phyloP scores from a whole-genome alignment of 1,284 basidiomycete genomes.

The Xerocomus nothofagi region DNA sequence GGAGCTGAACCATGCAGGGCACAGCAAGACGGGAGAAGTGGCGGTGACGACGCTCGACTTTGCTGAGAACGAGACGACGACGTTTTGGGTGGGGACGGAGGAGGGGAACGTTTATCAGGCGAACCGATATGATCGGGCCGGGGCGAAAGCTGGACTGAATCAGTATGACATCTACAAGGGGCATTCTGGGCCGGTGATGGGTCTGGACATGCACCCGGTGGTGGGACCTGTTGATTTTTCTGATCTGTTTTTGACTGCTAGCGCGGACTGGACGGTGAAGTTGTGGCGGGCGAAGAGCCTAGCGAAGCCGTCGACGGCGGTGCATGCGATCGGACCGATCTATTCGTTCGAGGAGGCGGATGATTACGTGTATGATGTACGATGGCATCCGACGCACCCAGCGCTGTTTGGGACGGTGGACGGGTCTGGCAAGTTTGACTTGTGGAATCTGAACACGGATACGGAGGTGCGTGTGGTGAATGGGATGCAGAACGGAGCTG shows the following conservation, averaged over 20 bases:
- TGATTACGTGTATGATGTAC: slow-evolving; percentile 98
- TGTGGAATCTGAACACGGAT: slow-evolving; percentile 96
- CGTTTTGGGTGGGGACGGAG: slow-evolving; percentile 96
- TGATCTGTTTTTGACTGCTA: slow-evolving; percentile 89
- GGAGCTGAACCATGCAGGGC: slow-evolving; percentile 80
- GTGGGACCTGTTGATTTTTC: slow-evolving; percentile 91
- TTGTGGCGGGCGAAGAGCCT: slow-evolving; percentile 82
- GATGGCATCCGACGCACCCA: slow-evolving; percentile 96
- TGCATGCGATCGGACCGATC: slow-evolving; percentile 65
- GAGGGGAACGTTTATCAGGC: slow-evolving; percentile 97
- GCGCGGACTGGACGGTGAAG: slow-evolving; percentile 96
- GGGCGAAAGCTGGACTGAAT: slow-evolving; percentile 93
- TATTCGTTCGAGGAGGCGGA: slow-evolving; percentile 95
- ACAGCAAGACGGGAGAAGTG: slow-evolving; percentile 95
- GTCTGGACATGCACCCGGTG: slow-evolving; percentile 91
- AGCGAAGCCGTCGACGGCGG: slow-evolving; percentile 51
- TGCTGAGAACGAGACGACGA: slow-evolving; percentile 92
- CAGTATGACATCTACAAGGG: slow-evolving; percentile 89
- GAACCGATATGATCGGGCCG: slow-evolving; percentile 94
- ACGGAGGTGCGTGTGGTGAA: slow-evolving; percentile 72
- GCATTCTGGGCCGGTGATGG: slow-evolving; percentile 92
- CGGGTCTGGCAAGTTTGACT: slow-evolving; percentile 90
- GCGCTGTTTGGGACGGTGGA: slow-evolving; percentile 93
- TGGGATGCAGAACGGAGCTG: neutral
- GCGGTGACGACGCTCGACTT: slow-evolving; percentile 92